Base-by-base conservation (phyloP, 225 moss, liverwort and hornwort species). In the Sphagnum tenellum region DNA sequence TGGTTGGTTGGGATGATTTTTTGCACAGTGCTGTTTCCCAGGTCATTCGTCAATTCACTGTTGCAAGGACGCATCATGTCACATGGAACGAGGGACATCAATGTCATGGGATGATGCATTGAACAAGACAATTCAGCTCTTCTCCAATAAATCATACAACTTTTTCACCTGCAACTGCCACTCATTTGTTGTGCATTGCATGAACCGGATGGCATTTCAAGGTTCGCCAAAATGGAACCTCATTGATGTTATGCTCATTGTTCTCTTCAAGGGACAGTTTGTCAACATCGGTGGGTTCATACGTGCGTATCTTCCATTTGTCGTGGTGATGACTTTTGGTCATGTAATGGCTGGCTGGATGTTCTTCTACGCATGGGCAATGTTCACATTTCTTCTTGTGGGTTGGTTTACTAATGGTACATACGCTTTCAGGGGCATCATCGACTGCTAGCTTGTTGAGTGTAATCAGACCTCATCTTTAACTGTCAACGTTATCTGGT, bases 101-200 rank as follows among this genome's bases (percentile, higher is more conserved):
- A 79, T 85, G 59, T 96, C 90, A 3, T 96, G 92, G 92, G 92
- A 96, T 57, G 88, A 96, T 69, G 89, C 88, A 3, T 57, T 92
- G 11, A 78, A 86, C 3, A 78, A 82, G 69, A 80, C 92, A 48
- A 81, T 77, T 48, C 88, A 87, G 65, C 71, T 81, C 57, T 96
- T 69, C 67, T 82, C 82, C 71, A 76, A 73, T 60, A 96, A 90
- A 66, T 70, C 71, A 0, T 96, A 96, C 81, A 90, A 96, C 53
- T 89, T 96, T 50, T 92, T 92, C 70, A 90, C 89, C 48, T 96
- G 95, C 86, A 96, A 96, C 62, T 96, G 95, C 45, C 92, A 96
- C 72, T 96, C 95, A 6, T 96, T 96, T 48, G 76, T 85, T 55
- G 92, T 89, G 1, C 88, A 92, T 70, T 96, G 89, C 77, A 65